A percentile compares a stretch with the other conserved stretches of the same genome.
These are phyloP conservation scores for Strobilomyces echinocephalus DNA, from an alignment of 768 basidiomycete genomes.

Conservation along the genomic window DNA sequence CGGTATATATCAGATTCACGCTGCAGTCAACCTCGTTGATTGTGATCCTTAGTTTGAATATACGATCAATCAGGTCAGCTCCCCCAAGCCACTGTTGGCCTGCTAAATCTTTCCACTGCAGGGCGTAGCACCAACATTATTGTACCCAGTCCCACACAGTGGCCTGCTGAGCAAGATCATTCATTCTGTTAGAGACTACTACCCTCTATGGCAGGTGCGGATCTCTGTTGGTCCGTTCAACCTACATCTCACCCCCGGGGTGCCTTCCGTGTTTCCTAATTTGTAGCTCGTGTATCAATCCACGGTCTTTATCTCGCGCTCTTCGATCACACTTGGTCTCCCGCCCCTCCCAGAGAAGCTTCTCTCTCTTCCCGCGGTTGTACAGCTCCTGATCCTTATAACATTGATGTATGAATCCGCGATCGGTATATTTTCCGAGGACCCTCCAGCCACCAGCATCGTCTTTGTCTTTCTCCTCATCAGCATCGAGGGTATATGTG, in stretches of 20 bases:
- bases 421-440: slow-evolving; percentile 55
- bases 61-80: slow-evolving; percentile 75
- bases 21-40: background rate
- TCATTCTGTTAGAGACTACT: slow-evolving; percentile 84
- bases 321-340: slow-evolving; percentile 80
- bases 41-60: slow-evolving; percentile 69
- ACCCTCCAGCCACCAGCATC: slow-evolving; percentile 46
- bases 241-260: background rate
- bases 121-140: slow-evolving; percentile 88
- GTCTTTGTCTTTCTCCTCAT: slow-evolving; percentile 70
- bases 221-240: background rate
- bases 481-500: slow-evolving; percentile 86
- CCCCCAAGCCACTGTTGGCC: background rate
- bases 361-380: slow-evolving; percentile 69
- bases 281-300: slow-evolving; percentile 80
- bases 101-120: slow-evolving; percentile 23
- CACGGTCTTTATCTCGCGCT: slow-evolving; percentile 91
- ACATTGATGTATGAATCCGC: slow-evolving; percentile 64
- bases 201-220: slow-evolving; percentile 90
- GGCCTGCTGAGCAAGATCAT: slow-evolving; percentile 73
- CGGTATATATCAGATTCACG: slow-evolving; percentile 20
- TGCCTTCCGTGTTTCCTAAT: background rate
- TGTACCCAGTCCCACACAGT: slow-evolving; percentile 73
- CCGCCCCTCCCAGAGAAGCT: slow-evolving; percentile 69
- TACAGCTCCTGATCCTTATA: slow-evolving; percentile 64